Percentiles rank a stretch among this genome's conserved stretches.
Conservation (phyloP, 805 yeast species). For the Wickerhamomyces queroliae region DNA sequence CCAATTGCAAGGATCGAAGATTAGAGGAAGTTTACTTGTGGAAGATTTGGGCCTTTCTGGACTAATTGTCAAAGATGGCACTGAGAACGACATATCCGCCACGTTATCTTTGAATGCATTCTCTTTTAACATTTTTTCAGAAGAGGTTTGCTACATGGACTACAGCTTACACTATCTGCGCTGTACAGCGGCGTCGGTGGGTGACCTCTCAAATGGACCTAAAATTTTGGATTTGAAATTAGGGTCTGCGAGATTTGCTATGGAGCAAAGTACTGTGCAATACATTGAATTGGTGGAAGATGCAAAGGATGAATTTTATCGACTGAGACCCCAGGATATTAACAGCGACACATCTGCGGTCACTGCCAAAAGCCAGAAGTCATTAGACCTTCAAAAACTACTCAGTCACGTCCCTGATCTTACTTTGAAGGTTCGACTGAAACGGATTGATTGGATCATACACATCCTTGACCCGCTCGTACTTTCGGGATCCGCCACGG, state of each 20-base stretch:
- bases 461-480: conserved; percentile 8
- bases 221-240: background rate
- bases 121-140: too few relatives aligned
- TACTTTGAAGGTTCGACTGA: background rate
- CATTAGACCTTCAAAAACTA: conserved; percentile 1
- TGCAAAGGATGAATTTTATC: background rate
- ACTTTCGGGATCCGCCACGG: conserved; percentile 3
- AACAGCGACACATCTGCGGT: too few relatives aligned
- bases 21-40: too few relatives aligned
- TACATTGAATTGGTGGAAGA: background rate
- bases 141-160: too few relatives aligned
- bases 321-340: background rate
- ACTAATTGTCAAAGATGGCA: too few relatives aligned
- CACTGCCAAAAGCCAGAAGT: too few relatives aligned
- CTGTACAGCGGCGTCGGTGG: background rate
- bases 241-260: background rate
- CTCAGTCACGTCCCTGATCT: conserved; percentile 1
- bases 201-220: background rate
- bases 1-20: too few relatives aligned
- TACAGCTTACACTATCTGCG: too few relatives aligned
- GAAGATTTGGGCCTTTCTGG: too few relatives aligned
- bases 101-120: too few relatives aligned
- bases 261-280: background rate
- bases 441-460: conserved; percentile 9
- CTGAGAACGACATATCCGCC: too few relatives aligned